phyloP scores from a whole-genome alignment of 352 stramenopile genomes.

The Saprolegnia diclina region DNA sequence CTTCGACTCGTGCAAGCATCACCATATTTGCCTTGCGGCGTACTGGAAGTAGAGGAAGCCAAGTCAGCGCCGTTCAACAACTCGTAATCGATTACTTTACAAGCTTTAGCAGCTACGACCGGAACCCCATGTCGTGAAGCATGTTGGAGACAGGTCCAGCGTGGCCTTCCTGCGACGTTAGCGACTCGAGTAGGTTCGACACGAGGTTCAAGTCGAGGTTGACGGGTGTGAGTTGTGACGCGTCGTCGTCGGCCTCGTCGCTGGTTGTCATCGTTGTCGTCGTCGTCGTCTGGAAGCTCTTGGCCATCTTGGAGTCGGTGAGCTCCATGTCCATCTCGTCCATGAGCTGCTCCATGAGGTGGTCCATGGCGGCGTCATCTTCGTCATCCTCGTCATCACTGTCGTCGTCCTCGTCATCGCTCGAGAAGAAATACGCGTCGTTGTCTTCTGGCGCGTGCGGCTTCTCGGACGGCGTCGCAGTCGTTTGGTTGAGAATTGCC shows the following conservation, averaged over 20 bases:
- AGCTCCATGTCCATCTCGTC: constrained; percentile 74
- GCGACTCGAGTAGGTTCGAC: constrained; percentile 73
- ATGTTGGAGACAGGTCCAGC: constrained; percentile 72
- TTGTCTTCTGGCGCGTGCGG: constrained; percentile 29
- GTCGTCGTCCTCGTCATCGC: constrained; percentile 36
- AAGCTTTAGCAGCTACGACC: not conserved
- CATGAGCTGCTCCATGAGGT: constrained; percentile 51
- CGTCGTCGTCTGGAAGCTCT: constrained; percentile 43
- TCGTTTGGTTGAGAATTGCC: constrained; percentile 44
- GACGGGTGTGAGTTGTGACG: constrained; percentile 39
- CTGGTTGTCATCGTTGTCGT: not conserved
- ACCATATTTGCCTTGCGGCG: no score
- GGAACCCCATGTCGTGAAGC: constrained; percentile 39
- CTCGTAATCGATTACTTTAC: no score
- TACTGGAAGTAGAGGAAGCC: no score
- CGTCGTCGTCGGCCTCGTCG: not conserved
- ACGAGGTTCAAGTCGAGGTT: constrained; percentile 81
- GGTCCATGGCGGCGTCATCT: constrained; percentile 36
- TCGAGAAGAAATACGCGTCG: constrained; percentile 30
- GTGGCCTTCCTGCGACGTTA: constrained; percentile 68
- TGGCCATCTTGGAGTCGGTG: constrained; percentile 40
- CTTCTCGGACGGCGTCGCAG: constrained; percentile 27
- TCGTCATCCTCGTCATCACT: constrained; percentile 32
- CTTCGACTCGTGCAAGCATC: no score
- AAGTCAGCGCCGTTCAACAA: no score